These are phyloP conservation scores for Hemisphaericaspora xylofermentans DNA, from an alignment of 1,139 yeast species.

Conservation along the genomic window DNA sequence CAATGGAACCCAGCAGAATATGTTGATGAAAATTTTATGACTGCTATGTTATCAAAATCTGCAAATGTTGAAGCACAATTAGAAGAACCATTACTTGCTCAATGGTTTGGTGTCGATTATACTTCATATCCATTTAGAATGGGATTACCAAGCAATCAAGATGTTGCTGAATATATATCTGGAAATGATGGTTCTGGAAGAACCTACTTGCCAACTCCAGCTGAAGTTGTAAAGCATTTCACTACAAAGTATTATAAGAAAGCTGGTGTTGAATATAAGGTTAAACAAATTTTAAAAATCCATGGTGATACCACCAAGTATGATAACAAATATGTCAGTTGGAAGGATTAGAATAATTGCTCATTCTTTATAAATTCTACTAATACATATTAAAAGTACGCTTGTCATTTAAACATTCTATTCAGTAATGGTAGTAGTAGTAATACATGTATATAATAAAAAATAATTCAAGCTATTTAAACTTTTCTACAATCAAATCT, in stretches of 20 bases:
- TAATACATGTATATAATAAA: slow-evolving; percentile 1
- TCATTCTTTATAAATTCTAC: background rate
- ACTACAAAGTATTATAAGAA: slow-evolving; percentile 48
- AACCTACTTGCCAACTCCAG: slow-evolving; percentile 63
- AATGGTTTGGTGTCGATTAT: slow-evolving; percentile 53
- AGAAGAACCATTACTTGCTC: slow-evolving; percentile 39
- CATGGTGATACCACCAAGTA: slow-evolving; percentile 61
- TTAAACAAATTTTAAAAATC: slow-evolving; percentile 53
- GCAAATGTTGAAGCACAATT: slow-evolving; percentile 31
- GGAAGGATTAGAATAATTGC: slow-evolving; percentile 34
- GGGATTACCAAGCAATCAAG: slow-evolving; percentile 75
- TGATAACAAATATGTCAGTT: slow-evolving; percentile 59
- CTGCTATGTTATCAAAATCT: slow-evolving; percentile 23
- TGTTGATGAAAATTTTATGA: slow-evolving; percentile 23
- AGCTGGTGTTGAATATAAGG: slow-evolving; percentile 62
- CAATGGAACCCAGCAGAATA: slow-evolving; percentile 42
- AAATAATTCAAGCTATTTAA: slow-evolving; percentile 26
- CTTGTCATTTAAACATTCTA: background rate
- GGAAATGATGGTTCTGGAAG: slow-evolving; percentile 66
- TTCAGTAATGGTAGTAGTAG: background rate
- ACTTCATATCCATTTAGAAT: slow-evolving; percentile 68
- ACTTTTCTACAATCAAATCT: slow-evolving; percentile 55
- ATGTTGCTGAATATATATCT: slow-evolving; percentile 56
- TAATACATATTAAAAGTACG: background rate
- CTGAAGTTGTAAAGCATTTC: slow-evolving; percentile 66